Conservation (phyloP, 2,329 filamentous ascomycete species). For the Hypoxylon sp. region DNA sequence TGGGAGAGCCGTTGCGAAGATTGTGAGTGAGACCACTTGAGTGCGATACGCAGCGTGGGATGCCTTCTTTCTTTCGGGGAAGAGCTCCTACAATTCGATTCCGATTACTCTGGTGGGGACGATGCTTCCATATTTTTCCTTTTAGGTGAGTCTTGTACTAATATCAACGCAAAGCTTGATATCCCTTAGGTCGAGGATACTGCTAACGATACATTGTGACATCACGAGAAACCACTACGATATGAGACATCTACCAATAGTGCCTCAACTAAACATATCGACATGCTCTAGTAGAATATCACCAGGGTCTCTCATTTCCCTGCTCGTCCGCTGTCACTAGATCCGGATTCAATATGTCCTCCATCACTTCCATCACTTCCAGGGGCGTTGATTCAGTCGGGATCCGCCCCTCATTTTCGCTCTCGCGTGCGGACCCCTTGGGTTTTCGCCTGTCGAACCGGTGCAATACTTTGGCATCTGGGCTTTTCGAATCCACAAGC, state of each 20-base stretch:
- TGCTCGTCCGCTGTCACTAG: neutral
- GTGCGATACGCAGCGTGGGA: slow-evolving; percentile 91
- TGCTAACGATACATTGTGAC: slow-evolving; percentile 49
- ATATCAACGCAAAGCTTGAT: neutral
- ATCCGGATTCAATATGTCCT: slow-evolving; percentile 9
- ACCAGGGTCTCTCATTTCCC: neutral
- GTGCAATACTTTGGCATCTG: slow-evolving; percentile 35
- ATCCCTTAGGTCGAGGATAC: slow-evolving; percentile 47
- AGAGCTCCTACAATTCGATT: slow-evolving; percentile 81
- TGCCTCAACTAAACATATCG: neutral
- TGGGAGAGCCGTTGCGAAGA: slow-evolving; percentile 96
- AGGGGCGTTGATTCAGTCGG: slow-evolving; percentile 1
- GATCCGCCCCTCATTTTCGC: neutral
- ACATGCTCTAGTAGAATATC: neutral
- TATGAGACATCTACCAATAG: neutral
- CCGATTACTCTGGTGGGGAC: slow-evolving; percentile 90
- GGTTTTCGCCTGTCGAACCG: slow-evolving; percentile 38
- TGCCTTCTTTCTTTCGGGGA: slow-evolving; percentile 57
- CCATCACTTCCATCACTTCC: neutral
- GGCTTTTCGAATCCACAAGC: slow-evolving; percentile 44
- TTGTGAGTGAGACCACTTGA: slow-evolving; percentile 88
- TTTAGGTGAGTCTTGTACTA: slow-evolving; percentile 50
- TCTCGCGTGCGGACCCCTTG: slow-evolving; percentile 1
- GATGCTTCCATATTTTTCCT: slow-evolving; percentile 71
- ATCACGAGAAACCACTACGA: neutral